These are phyloP conservation scores for Fibroporia radiculosa DNA, from an alignment of 768 basidiomycete species.

Conservation along the genomic window DNA sequence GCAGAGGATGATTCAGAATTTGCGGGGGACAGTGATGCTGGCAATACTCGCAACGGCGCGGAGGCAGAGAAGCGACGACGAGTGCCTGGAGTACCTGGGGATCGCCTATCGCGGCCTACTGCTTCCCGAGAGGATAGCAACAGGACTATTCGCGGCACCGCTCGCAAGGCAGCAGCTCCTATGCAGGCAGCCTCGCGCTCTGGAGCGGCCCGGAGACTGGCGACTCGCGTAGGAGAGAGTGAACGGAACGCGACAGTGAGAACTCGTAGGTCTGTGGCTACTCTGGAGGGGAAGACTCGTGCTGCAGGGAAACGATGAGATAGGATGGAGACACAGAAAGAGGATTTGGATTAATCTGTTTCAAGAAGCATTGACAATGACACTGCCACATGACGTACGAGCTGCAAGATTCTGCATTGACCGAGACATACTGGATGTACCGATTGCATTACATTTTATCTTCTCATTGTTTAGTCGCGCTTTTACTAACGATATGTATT, in stretches of 20 bases:
- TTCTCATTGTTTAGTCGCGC: too few relatives aligned
- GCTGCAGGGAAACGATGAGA: neutral
- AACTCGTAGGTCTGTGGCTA: neutral
- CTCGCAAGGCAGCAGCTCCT: neutral
- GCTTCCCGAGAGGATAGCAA: neutral
- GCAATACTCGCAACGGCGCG: neutral
- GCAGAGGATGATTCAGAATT: neutral
- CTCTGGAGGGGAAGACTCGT: neutral
- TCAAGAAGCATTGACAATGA: too few relatives aligned
- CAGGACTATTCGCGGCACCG: neutral
- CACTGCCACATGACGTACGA: too few relatives aligned
- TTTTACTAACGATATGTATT: too few relatives aligned
- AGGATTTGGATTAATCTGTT: too few relatives aligned
- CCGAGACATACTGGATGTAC: too few relatives aligned
- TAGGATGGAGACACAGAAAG: too few relatives aligned
- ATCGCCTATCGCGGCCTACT: neutral
- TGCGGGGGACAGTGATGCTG: neutral
- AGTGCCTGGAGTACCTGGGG: constrained; percentile 1
- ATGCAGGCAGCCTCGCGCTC: neutral
- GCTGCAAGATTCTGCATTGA: too few relatives aligned
- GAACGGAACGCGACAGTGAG: neutral
- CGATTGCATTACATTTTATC: too few relatives aligned
- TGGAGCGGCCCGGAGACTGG: neutral
- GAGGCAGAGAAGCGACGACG: neutral
- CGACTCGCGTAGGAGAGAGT: neutral